Evolutionary conservation across 2,329 filamentous ascomycete genomes (phyloP).

Genomic region (Epichloe scottii): DNA sequence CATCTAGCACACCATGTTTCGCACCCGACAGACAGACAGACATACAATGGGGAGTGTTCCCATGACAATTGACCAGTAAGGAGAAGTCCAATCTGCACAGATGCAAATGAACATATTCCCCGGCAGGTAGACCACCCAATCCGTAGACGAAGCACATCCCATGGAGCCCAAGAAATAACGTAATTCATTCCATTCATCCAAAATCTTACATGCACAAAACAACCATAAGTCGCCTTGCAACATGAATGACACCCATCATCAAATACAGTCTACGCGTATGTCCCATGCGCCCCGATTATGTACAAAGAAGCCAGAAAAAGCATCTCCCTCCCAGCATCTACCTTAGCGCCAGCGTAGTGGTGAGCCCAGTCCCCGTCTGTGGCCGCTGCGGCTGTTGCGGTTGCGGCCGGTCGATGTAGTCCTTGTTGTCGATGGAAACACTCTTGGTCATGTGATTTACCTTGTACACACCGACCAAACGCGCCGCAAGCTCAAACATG

Average conservation of each 20-base stretch:
- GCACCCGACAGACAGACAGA: no score
- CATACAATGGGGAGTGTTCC: no score
- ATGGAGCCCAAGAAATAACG: not conserved
- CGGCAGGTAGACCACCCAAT: no score
- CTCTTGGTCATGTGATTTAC: conserved; percentile 98
- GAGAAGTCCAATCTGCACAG: no score
- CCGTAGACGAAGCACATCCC: no score
- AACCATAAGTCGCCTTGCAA: not conserved
- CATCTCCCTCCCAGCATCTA: conserved; percentile 7
- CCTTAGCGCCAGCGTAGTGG: conserved; percentile 24
- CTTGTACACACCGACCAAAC: conserved; percentile 96
- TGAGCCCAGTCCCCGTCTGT: conserved; percentile 18
- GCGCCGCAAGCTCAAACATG: conserved; percentile 97
- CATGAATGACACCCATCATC: not conserved
- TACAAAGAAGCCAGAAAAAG: not conserved
- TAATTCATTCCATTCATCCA: conserved; percentile 2
- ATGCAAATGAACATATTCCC: no score
- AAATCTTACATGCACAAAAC: not conserved
- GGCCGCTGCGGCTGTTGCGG: conserved; percentile 17
- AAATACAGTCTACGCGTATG: not conserved
- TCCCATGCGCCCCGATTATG: not conserved
- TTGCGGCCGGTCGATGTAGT: conserved; percentile 47
- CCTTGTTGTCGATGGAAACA: conserved; percentile 74
- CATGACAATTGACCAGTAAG: no score
- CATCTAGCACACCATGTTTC: no score